Conservation (phyloP, 805 yeast genomes). For the Sugiyamaella floridensis region DNA sequence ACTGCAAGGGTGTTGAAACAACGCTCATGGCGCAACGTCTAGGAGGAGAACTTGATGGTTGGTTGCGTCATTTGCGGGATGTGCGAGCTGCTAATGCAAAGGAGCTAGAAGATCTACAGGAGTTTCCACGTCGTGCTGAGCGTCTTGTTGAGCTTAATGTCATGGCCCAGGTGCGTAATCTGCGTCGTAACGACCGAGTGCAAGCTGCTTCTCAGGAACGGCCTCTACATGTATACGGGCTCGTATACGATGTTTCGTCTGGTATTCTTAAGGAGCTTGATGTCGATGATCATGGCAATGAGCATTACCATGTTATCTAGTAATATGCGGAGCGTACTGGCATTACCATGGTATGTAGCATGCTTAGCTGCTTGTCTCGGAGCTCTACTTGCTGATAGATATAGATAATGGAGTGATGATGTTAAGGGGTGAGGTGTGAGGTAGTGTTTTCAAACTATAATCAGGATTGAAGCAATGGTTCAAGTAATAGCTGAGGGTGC, state of each 20-base stretch:
- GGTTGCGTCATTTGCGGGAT: constrained; percentile 62
- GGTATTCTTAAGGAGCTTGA: constrained; percentile 52
- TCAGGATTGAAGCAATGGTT: too few species aligned
- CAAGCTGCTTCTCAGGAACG: constrained; percentile 54
- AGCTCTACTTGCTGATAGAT: too few species aligned
- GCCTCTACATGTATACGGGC: constrained; percentile 70
- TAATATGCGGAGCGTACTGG: too few species aligned
- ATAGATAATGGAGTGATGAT: too few species aligned
- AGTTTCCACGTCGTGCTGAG: constrained; percentile 49
- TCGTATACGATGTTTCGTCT: constrained; percentile 74
- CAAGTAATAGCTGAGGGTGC: too few species aligned
- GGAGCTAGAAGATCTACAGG: constrained; percentile 43
- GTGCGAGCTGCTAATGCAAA: constrained; percentile 55
- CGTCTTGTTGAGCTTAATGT: constrained; percentile 72
- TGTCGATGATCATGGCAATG: constrained; percentile 29
- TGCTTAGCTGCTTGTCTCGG: too few species aligned
- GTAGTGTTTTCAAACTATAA: too few species aligned
- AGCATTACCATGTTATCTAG: background rate
- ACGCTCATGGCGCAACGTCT: constrained; percentile 56
- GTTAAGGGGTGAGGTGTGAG: too few species aligned
- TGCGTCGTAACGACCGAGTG: constrained; percentile 58
- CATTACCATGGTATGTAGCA: background rate
- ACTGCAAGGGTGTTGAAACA: constrained; percentile 90
- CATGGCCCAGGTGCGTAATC: constrained; percentile 58
- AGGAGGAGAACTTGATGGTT: constrained; percentile 64